A percentile compares a stretch with the other conserved stretches of the same genome.
Evolutionary conservation across 345 rosid genomes (phyloP).

Genomic region (Citrus australasica): DNA sequence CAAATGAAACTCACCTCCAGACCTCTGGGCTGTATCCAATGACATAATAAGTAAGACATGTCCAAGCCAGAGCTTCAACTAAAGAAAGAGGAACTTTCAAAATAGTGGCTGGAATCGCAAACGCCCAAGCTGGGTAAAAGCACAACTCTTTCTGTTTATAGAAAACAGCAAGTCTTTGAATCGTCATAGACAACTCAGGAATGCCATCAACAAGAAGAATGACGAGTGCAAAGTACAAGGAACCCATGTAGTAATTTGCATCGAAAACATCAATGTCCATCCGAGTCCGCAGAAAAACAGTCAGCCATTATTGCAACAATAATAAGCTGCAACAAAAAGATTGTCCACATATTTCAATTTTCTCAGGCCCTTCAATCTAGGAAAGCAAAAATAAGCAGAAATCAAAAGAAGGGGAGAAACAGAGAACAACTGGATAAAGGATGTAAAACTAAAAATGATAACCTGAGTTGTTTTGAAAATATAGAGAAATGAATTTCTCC

Average conservation of each 20-base stretch:
- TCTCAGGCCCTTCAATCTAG: not conserved
- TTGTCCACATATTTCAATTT: not conserved
- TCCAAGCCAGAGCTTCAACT: conserved; percentile 49
- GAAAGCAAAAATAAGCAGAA: no score
- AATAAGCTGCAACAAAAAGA: not conserved
- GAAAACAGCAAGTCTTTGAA: conserved; percentile 46
- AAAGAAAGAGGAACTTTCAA: conserved; percentile 49
- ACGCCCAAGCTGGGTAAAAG: conserved; percentile 66
- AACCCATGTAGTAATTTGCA: conserved; percentile 49
- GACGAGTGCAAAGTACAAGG: conserved; percentile 38
- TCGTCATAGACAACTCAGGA: conserved; percentile 44
- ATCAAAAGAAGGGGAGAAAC: no score
- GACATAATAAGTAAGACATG: conserved; percentile 62
- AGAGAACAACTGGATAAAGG: no score
- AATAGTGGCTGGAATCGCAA: conserved; percentile 44
- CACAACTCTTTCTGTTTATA: conserved; percentile 48
- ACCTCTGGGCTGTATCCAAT: conserved; percentile 71
- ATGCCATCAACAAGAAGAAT: conserved; percentile 41
- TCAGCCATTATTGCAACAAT: conserved; percentile 23
- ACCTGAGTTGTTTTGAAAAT: not conserved
- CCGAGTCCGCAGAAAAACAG: conserved; percentile 45
- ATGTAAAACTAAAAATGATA: not conserved
- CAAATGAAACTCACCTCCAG: not conserved
- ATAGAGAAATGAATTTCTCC: conserved; percentile 9
- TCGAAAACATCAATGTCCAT: conserved; percentile 43